Conservation (phyloP, 2,329 filamentous ascomycete species). For the Corinectria fuckeliana region DNA sequence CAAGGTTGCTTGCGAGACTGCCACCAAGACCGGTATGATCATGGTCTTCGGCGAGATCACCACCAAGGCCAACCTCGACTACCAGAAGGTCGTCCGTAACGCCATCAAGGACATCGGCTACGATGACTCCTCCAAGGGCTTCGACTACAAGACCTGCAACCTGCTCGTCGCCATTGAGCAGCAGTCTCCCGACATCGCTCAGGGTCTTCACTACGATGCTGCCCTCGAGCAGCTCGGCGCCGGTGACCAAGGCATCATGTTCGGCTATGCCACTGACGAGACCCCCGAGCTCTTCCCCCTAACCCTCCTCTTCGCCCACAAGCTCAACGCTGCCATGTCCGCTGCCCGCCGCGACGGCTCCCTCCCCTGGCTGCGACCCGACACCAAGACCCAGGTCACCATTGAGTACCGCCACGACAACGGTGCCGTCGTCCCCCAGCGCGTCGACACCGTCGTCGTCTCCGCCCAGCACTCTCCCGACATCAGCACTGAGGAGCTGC, state of each 20-base stretch:
- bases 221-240: conserved; percentile 97
- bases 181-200: conserved; percentile 98
- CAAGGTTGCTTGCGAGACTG: conserved; percentile 99
- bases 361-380: conserved; percentile 93
- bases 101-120: conserved; percentile 99
- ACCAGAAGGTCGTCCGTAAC: conserved; percentile 95
- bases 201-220: conserved; percentile 98
- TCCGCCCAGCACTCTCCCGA: conserved; percentile 91
- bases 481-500: conserved; percentile 89
- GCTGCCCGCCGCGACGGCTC: conserved; percentile 85
- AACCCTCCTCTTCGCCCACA: conserved; percentile 92
- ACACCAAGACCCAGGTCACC: conserved; percentile 99
- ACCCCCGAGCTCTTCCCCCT: conserved; percentile 96
- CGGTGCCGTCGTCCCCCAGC: conserved; percentile 88
- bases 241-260: conserved; percentile 99
- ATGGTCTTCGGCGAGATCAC: conserved; percentile 99
- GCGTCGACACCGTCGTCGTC: conserved; percentile 96
- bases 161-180: conserved; percentile 98
- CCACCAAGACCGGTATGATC: conserved; percentile 99
- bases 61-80: conserved; percentile 94
- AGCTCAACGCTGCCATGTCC: conserved; percentile 95
- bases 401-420: conserved; percentile 98
- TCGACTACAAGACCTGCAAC: conserved; percentile 99
- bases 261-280: conserved; percentile 99
- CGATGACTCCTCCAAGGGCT: conserved; percentile 95